Base-by-base conservation (phyloP, 164 flowering plant genomes). In the Chloranthus sessilifolius region DNA sequence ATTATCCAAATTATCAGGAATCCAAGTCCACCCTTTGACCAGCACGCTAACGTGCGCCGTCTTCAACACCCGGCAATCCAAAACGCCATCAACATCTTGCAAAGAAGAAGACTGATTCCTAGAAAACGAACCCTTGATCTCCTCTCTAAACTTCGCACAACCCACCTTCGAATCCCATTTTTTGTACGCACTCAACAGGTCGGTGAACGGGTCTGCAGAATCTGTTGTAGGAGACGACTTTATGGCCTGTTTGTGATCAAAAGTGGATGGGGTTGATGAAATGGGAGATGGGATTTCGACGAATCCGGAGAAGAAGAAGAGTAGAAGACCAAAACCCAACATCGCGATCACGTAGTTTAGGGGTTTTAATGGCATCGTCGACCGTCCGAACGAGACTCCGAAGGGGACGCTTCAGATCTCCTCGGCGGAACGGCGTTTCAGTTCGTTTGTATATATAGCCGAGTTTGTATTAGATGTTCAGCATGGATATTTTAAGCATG, bases 11-110 rank as follows among this genome's bases (percentile, higher is more conserved):
- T 94, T 87, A 68, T 89, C 97, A 37, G 99, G 99, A 66, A 94
- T 74, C 99, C 99, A 94, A 45, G 99, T 94, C 97, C 99, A 94
- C 57, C 96, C 87, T 65, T 89, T 89, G 3, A 94, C 92, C 76
- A 89, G 60, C 26, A 94, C 83, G 47, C 70, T 78, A 39, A 87
- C 95, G 68, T 83, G 83, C 4, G 50, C 52, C 90, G 80, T 73
- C 69, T 75, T 77, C 81, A 85, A 29, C 66, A 24, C 74, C 29
- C 70, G 48, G 60, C 98, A 85, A 14, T 64, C 58, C 10, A 63
- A 48, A 14, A 36, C 64, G 8, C 74, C 77, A 34, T 61, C 70
- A 7, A 42, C 62, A 35, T 55, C 65, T 62, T 79, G 85, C 65
- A 79, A 40, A 16, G 78, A 71, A 26, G 66, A 70, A 11, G 29